phyloP scores from a whole-genome alignment of 1,139 yeast genomes.

The Sugiyamaella grinbergsii region DNA sequence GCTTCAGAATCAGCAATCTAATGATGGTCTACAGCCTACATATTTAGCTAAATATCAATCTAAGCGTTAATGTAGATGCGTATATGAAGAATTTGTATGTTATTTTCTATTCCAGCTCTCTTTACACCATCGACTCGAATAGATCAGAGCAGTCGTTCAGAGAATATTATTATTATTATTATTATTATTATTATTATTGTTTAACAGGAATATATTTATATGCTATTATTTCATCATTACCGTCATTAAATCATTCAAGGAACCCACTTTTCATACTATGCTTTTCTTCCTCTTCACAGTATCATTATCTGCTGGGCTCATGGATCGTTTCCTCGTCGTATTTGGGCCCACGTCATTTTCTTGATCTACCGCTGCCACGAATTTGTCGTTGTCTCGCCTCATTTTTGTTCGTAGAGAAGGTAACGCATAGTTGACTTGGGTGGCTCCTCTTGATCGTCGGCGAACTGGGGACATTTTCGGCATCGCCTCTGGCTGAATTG shows the following conservation, averaged over 20 bases:
- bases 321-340: neutral
- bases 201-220: no score
- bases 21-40: slow-evolving; percentile 32
- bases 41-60: slow-evolving; percentile 31
- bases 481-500: slow-evolving; percentile 7
- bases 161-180: no score
- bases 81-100: neutral
- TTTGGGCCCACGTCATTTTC: slow-evolving; percentile 5
- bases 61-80: slow-evolving; percentile 14
- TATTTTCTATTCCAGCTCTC: no score
- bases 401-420: slow-evolving; percentile 69
- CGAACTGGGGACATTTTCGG: slow-evolving; percentile 21
- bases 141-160: no score
- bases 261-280: neutral
- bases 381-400: slow-evolving; percentile 65
- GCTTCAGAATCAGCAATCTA: slow-evolving; percentile 34
- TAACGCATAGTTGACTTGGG: slow-evolving; percentile 60
- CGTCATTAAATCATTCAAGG: slow-evolving; percentile 9
- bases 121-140: no score
- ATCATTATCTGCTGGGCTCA: neutral
- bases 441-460: slow-evolving; percentile 29
- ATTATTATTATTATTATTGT: no score
- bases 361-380: slow-evolving; percentile 54
- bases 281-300: slow-evolving; percentile 13
- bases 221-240: slow-evolving; percentile 9